Conservation (phyloP, 768 basidiomycete genomes). For the Brasilioporus rufonigricans region DNA sequence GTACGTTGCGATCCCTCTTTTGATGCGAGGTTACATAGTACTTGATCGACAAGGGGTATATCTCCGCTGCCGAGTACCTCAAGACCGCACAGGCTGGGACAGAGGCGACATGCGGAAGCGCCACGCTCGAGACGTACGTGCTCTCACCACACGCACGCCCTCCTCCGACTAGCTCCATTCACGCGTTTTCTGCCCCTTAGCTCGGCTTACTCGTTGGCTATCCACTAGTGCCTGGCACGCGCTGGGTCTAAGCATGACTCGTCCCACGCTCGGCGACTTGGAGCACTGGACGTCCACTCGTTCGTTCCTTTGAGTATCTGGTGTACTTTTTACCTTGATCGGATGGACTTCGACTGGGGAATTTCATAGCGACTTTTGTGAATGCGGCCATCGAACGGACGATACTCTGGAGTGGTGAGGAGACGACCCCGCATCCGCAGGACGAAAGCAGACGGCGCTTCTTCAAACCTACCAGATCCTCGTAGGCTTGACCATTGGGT, state of each 20-base stretch:
- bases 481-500: no score
- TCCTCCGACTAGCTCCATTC: background rate
- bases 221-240: slow-evolving; percentile 33
- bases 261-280: background rate
- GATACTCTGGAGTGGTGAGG: no score
- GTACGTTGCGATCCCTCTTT: background rate
- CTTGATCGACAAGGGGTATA: slow-evolving; percentile 43
- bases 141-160: background rate
- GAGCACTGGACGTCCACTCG: background rate
- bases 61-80: slow-evolving; percentile 55
- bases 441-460: no score
- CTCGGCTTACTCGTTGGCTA: slow-evolving; percentile 43
- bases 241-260: background rate
- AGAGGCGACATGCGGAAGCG: slow-evolving; percentile 59
- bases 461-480: no score
- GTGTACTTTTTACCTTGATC: background rate
- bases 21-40: slow-evolving; percentile 39
- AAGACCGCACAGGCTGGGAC: slow-evolving; percentile 60
- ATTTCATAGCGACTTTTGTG: no score
- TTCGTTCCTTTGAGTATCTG: background rate
- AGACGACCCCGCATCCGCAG: no score
- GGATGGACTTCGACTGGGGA: no score
- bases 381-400: no score
- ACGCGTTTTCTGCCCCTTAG: slow-evolving; percentile 25
- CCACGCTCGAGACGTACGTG: slow-evolving; percentile 52